Evolutionary conservation across 345 rosid species (phyloP).

Genomic region (thale cress (Arabidopsis thaliana)): DNA sequence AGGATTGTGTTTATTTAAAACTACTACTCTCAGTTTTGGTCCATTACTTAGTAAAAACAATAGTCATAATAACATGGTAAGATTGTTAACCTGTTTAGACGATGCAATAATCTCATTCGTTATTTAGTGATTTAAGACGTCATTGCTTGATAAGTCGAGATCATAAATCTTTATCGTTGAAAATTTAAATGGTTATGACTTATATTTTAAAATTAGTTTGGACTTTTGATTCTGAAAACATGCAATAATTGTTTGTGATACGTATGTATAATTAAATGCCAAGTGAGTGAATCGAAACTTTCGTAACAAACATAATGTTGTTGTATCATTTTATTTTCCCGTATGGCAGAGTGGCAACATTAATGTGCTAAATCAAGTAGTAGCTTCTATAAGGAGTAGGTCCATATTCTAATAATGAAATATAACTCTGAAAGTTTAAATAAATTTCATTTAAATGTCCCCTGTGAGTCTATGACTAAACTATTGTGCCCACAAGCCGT

Average conservation of each 20-base stretch:
- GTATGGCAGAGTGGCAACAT: constrained; percentile 26
- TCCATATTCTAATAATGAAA: constrained; percentile 18
- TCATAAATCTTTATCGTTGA: not conserved
- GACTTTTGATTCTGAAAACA: not conserved
- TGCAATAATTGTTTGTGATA: constrained; percentile 17
- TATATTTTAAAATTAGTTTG: not conserved
- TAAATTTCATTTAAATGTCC: constrained; percentile 39
- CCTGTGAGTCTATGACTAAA: constrained; percentile 16
- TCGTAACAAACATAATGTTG: not conserved
- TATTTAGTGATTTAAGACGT: not conserved
- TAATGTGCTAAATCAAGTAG: constrained; percentile 26
- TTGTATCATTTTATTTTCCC: constrained; percentile 29
- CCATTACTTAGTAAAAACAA: no score
- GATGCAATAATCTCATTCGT: not conserved
- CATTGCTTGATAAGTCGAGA: not conserved
- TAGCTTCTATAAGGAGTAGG: constrained; percentile 24
- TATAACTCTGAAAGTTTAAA: constrained; percentile 15
- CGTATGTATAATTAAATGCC: not conserved
- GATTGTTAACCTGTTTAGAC: not conserved
- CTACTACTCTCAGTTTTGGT: not conserved
- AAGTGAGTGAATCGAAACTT: constrained; percentile 7
- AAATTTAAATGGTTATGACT: not conserved
- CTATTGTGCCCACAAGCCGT: constrained; percentile 22
- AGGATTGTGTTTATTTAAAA: not conserved
- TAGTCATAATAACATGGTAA: not conserved